These are phyloP conservation scores for Dendrobium nobile DNA, from an alignment of 106 monocot species.

Conservation along the genomic window DNA sequence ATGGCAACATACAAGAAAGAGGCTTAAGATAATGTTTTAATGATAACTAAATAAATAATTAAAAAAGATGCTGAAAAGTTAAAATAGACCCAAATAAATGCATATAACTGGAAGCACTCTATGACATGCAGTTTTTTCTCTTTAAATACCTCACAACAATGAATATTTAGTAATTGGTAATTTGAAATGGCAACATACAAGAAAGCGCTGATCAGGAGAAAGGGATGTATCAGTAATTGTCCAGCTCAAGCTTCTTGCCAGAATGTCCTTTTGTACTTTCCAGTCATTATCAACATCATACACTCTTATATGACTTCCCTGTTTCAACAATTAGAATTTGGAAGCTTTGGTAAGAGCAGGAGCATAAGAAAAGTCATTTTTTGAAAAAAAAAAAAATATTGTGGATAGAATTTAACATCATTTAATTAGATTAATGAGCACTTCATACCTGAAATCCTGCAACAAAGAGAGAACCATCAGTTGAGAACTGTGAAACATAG, in stretches of 20 bases:
- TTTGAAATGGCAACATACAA: constrained; percentile 35
- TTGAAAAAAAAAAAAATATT: neutral
- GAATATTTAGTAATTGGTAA: neutral
- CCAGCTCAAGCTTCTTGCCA: constrained; percentile 75
- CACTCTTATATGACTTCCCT: constrained; percentile 65
- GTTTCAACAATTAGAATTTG: neutral
- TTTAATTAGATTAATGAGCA: neutral
- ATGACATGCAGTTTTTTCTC: neutral
- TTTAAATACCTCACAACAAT: neutral
- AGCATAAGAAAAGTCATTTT: neutral
- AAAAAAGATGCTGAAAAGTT: neutral
- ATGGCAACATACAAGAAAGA: too few relatives aligned
- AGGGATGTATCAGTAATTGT: constrained; percentile 87
- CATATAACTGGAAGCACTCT: neutral
- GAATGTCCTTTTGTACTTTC: constrained; percentile 70
- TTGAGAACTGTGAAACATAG: constrained; percentile 89
- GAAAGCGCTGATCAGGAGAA: constrained; percentile 67
- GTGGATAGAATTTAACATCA: neutral
- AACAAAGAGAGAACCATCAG: constrained; percentile 79
- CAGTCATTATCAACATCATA: constrained; percentile 81
- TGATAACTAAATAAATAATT: too few relatives aligned
- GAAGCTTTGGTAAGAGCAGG: neutral
- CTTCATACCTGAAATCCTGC: constrained; percentile 75
- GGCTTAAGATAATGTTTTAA: too few relatives aligned
- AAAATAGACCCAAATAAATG: neutral